These are phyloP conservation scores for Boletellus dicymbophilus DNA, from an alignment of 1,284 basidiomycete genomes.

Conservation along the genomic window DNA sequence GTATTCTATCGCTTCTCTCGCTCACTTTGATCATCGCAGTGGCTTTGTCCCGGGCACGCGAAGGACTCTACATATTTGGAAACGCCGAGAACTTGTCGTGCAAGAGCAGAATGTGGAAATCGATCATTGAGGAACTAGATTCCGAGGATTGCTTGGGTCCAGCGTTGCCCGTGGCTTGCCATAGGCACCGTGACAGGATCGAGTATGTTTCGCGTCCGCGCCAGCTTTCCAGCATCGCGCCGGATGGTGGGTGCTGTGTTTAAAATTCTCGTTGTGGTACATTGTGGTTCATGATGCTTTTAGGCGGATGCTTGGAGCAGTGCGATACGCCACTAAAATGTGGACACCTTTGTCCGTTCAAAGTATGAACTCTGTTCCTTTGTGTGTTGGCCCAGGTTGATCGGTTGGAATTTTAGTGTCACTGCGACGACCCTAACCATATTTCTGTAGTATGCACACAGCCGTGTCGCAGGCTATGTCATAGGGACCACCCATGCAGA, in stretches of 20 bases:
- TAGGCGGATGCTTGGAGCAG: constrained; percentile 63
- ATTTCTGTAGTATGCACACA: constrained; percentile 49
- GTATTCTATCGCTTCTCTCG: not conserved
- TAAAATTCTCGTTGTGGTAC: too few species aligned
- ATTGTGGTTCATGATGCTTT: not conserved
- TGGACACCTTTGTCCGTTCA: constrained; percentile 68
- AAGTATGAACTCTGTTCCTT: too few species aligned
- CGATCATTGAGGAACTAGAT: constrained; percentile 58
- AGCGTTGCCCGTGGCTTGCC: constrained; percentile 57
- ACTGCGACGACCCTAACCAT: constrained; percentile 63
- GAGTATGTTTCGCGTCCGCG: constrained; percentile 52
- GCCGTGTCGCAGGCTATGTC: constrained; percentile 54
- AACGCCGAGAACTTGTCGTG: constrained; percentile 54
- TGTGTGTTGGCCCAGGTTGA: too few species aligned
- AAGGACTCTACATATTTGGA: constrained; percentile 74
- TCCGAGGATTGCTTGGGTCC: constrained; percentile 46
- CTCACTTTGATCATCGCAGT: constrained; percentile 39
- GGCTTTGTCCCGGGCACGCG: constrained; percentile 69
- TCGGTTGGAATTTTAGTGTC: constrained; percentile 69
- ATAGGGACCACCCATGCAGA: constrained; percentile 60
- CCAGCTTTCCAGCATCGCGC: constrained; percentile 51
- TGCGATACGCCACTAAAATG: constrained; percentile 61
- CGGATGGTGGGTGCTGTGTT: constrained; percentile 55
- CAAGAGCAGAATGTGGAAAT: constrained; percentile 60
- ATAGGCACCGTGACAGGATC: constrained; percentile 50